Conservation (phyloP, 768 basidiomycete genomes). For the Gloeopeniophorella convolvens region DNA sequence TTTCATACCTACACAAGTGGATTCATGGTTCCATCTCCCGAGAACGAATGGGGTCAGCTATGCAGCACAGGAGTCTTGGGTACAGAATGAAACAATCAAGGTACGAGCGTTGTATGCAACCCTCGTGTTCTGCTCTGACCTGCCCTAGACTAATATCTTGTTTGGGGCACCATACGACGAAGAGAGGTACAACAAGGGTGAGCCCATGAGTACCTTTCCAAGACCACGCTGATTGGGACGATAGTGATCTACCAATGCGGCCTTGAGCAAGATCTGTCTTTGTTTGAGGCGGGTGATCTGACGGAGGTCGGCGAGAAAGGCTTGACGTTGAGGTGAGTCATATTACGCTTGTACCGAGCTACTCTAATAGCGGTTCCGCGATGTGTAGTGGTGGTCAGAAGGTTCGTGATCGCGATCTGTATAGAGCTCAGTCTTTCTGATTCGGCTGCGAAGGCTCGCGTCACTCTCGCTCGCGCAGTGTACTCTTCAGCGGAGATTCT, state of each 20-base stretch:
- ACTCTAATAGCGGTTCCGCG: no score
- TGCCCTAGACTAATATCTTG: constrained; percentile 41
- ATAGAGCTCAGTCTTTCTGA: no score
- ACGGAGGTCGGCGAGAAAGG: constrained; percentile 61
- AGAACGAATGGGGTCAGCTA: constrained; percentile 65
- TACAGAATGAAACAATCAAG: constrained; percentile 71
- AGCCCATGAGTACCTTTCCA: background rate
- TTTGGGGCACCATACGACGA: constrained; percentile 43
- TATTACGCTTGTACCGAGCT: no score
- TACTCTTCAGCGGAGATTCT: constrained; percentile 57
- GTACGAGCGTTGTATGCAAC: constrained; percentile 27
- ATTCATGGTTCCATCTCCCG: constrained; percentile 67
- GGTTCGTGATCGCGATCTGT: no score
- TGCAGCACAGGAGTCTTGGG: constrained; percentile 82
- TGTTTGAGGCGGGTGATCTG: constrained; percentile 44
- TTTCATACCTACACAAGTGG: constrained; percentile 42
- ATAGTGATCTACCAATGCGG: constrained; percentile 21
- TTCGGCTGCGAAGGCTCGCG: no score
- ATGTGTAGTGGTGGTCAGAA: constrained; percentile 46
- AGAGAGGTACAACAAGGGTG: constrained; percentile 36
- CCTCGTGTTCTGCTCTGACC: background rate
- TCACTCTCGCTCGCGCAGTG: constrained; percentile 52
- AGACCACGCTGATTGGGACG: background rate
- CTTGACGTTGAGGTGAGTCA: constrained; percentile 32
- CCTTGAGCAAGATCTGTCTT: constrained; percentile 35